Base-by-base conservation (phyloP, 352 stramenopile species). In the Elongisporangium senticosum region DNA sequence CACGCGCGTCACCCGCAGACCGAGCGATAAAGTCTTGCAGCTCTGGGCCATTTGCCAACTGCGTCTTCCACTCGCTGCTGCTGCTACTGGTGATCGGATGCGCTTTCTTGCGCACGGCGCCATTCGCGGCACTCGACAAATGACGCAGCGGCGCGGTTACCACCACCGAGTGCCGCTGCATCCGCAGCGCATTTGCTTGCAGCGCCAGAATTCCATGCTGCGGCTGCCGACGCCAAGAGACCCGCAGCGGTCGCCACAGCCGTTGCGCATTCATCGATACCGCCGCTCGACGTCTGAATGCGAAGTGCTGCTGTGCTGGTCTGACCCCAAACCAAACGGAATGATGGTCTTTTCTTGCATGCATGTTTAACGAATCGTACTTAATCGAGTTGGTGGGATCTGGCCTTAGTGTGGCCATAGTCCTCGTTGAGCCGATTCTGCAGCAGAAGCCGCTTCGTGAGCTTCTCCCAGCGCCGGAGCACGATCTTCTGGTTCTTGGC, bases 351-450 rank as follows among this genome's bases (percentile, higher is more conserved):
- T 4, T 43, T 43, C 28, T 10, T 43, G 33, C 33, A 43, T 43
- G 33, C 33, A 43, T 4, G 33, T 43, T 43, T 43, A 17, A 43
- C 33, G 5, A 43, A 43, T 43, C 33, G 33, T 43, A 43, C 33
- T 43, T 43, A 43, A 43, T 17, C 33, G 11, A 43, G 10, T n/a
- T n/a, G n/a, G n/a, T n/a, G n/a, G n/a, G n/a, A n/a, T n/a, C n/a
- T n/a, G n/a, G n/a, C 23, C 23, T 43, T 43, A 10, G 33, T 43
- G 33, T 43, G 33, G 28, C 84, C 84, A 48, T 94, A 94, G 60
- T 93, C 83, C 23, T 92, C 74, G 22, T 89, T 74, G 10, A 96
- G 83, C 4, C 85, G 77, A 53, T 84, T 68, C 43, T 77, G 76
- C 20, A 96, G 65, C 53, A 94, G 60, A 3, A 94, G 55, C 1